phyloP scores from a whole-genome alignment of 2,329 filamentous ascomycete genomes.

The Pseudopithomyces maydicus region DNA sequence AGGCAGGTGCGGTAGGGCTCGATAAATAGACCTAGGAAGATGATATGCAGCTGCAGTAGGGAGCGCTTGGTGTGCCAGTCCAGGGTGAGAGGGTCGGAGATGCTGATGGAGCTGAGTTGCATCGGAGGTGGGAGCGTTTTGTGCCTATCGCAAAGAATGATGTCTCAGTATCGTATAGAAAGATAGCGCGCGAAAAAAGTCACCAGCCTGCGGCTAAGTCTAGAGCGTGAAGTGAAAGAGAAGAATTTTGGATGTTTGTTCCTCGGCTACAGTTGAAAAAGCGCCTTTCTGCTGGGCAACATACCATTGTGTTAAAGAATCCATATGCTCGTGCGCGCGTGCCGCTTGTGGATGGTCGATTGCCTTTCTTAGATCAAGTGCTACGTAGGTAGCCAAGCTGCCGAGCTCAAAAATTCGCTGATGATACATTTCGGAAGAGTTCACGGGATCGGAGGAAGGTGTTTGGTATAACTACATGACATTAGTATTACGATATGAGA shows the following conservation, averaged over 20 bases:
- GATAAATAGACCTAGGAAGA: slow-evolving; percentile 14
- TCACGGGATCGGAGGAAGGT: background rate
- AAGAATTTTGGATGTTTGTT: background rate
- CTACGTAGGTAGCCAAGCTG: slow-evolving; percentile 11
- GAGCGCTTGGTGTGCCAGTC: slow-evolving; percentile 12
- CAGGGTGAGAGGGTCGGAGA: slow-evolving; percentile 7
- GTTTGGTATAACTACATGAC: background rate
- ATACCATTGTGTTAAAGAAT: slow-evolving; percentile 3
- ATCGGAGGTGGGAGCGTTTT: slow-evolving; percentile 14
- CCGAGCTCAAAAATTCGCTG: slow-evolving; percentile 6
- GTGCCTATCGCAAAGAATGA: slow-evolving; percentile 1
- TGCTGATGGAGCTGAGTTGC: slow-evolving; percentile 14
- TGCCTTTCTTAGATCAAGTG: slow-evolving; percentile 10
- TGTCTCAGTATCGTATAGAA: background rate
- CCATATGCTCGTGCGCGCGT: slow-evolving; percentile 6
- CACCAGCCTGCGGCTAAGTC: background rate
- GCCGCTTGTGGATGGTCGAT: background rate
- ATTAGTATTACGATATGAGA: background rate
- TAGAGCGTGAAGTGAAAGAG: background rate
- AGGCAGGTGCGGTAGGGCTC: slow-evolving; percentile 8
- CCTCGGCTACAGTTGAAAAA: background rate
- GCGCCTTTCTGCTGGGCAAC: background rate
- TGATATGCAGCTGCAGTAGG: slow-evolving; percentile 12
- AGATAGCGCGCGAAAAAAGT: background rate
- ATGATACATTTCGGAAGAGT: background rate